Evolutionary conservation across 768 basidiomycete species (phyloP).

Genomic region (Suillus hirtellus): DNA sequence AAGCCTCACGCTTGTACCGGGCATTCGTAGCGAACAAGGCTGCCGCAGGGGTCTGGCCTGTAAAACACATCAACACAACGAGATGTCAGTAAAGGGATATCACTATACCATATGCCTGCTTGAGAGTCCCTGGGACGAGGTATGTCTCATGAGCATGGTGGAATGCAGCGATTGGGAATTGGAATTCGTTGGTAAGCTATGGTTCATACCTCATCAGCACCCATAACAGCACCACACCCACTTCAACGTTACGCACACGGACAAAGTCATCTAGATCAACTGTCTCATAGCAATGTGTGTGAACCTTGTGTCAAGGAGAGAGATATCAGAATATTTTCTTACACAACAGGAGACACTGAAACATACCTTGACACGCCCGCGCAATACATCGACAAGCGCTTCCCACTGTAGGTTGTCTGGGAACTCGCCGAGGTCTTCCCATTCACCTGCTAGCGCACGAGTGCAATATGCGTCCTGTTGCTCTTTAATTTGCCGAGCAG

Average conservation of each 20-base stretch:
- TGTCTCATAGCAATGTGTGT: conserved; percentile 49
- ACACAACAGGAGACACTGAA: background rate
- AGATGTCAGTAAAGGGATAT: background rate
- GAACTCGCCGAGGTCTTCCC: conserved; percentile 48
- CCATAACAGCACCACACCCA: background rate
- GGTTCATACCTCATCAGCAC: conserved; percentile 2
- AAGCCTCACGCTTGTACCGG: conserved; percentile 63
- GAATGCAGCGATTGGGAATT: conserved; percentile 79
- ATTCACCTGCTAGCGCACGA: conserved; percentile 41
- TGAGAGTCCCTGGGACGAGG: conserved; percentile 81
- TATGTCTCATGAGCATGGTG: conserved; percentile 91
- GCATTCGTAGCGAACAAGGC: conserved; percentile 83
- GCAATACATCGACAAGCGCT: conserved; percentile 76
- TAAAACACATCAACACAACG: background rate
- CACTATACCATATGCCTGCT: conserved; percentile 54
- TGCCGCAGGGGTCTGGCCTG: conserved; percentile 62
- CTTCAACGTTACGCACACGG: conserved; percentile 44
- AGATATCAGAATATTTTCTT: background rate
- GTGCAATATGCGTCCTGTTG: conserved; percentile 55
- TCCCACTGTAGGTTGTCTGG: conserved; percentile 79
- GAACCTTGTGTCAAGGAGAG: conserved; percentile 20
- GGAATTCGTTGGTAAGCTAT: conserved; percentile 89
- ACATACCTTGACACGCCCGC: conserved; percentile 77
- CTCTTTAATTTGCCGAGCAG: conserved; percentile 53
- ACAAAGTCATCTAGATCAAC: conserved; percentile 72